A percentile compares a stretch with the other conserved stretches of the same genome.
Evolutionary conservation across 2,329 filamentous ascomycete genomes (phyloP).

Genomic region (Fusarium bactridioides): DNA sequence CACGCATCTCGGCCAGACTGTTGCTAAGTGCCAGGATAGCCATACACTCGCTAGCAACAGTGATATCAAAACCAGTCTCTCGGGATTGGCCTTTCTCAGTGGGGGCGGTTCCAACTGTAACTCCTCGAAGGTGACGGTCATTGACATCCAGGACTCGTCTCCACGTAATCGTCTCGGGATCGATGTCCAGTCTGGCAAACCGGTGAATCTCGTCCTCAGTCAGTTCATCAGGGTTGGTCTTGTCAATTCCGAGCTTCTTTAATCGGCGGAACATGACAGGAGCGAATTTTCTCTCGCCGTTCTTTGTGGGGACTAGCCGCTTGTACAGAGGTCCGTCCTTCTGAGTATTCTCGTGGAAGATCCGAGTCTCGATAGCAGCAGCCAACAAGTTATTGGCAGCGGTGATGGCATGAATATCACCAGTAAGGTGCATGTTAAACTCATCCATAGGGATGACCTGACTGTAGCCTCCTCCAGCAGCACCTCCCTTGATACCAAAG

Average conservation of each 20-base stretch:
- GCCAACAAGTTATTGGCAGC: slow-evolving; percentile 97
- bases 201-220: slow-evolving; percentile 86
- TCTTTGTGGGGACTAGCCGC: slow-evolving; percentile 87
- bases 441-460: slow-evolving; percentile 99
- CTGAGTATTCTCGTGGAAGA: slow-evolving; percentile 97
- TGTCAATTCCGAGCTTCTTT: slow-evolving; percentile 94
- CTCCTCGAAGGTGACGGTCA: slow-evolving; percentile 88
- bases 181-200: slow-evolving; percentile 95
- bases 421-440: slow-evolving; percentile 97
- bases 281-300: slow-evolving; percentile 85
- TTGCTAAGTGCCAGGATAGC: slow-evolving; percentile 95
- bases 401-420: slow-evolving; percentile 96
- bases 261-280: slow-evolving; percentile 92
- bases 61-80: slow-evolving; percentile 96
- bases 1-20: slow-evolving; percentile 85
- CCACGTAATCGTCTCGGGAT: slow-evolving; percentile 98
- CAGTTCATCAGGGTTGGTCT: slow-evolving; percentile 90
- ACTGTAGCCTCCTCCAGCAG: slow-evolving; percentile 96
- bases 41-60: slow-evolving; percentile 98
- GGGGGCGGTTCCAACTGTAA: slow-evolving; percentile 86
- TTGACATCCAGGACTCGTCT: slow-evolving; percentile 96
- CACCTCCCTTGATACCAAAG: slow-evolving; percentile 98
- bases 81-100: slow-evolving; percentile 91
- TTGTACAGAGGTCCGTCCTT: slow-evolving; percentile 89
- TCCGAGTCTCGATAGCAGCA: slow-evolving; percentile 95